Conservation (phyloP, 2,329 filamentous ascomycete species). For the Pyricularia sp. region DNA sequence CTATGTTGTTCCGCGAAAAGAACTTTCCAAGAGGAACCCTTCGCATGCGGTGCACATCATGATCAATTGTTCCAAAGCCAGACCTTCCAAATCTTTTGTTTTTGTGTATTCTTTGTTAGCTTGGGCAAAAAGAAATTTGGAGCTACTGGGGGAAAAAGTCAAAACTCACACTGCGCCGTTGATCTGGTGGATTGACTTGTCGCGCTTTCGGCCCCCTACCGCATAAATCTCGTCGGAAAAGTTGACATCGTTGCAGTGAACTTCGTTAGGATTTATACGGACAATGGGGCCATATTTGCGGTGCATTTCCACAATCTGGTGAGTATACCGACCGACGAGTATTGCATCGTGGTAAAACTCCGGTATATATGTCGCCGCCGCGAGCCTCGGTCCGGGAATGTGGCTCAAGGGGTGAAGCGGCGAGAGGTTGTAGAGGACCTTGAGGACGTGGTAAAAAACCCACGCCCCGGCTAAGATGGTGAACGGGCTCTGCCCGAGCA, state of each 20-base stretch:
- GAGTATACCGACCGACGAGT: conserved; percentile 23
- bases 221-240: background rate
- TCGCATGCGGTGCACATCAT: background rate
- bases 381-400: conserved; percentile 27
- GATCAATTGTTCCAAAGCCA: background rate
- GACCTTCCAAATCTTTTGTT: background rate
- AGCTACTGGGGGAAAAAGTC: too few species aligned
- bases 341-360: conserved; percentile 29
- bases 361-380: conserved; percentile 24
- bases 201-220: background rate
- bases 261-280: conserved; percentile 26
- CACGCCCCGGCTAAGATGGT: conserved; percentile 10
- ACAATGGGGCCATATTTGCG: conserved; percentile 31
- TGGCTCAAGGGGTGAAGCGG: conserved; percentile 26
- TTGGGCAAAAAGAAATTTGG: background rate
- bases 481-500: too few species aligned
- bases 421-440: conserved; percentile 27
- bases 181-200: background rate
- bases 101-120: too few species aligned
- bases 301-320: conserved; percentile 23
- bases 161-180: background rate
- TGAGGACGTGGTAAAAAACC: conserved; percentile 19
- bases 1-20: background rate
- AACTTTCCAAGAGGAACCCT: background rate
- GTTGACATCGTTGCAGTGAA: background rate